Percentiles rank a stretch among this genome's conserved stretches.
phyloP scores from a whole-genome alignment of 345 rosid genomes.

The Pugionium cornutum region DNA sequence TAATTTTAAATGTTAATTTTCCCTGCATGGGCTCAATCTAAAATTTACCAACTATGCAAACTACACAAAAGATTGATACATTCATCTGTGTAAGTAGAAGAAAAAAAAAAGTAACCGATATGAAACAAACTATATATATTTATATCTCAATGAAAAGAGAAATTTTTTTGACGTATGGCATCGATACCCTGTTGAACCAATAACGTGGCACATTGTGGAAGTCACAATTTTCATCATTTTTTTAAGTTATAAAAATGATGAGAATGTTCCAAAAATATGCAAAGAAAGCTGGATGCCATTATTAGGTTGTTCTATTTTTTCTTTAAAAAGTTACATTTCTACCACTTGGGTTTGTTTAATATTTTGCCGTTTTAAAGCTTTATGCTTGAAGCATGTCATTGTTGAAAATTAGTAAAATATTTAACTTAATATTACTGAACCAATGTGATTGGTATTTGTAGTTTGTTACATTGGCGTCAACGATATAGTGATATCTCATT shows the following conservation, averaged over 20 bases:
- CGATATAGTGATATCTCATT: neutral
- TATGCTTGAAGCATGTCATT: no score
- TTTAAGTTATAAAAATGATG: slow-evolving; percentile 38
- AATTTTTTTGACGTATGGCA: slow-evolving; percentile 43
- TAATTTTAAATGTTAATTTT: no score
- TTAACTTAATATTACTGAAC: neutral
- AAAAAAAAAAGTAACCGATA: no score
- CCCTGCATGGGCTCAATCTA: no score
- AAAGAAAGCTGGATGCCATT: slow-evolving; percentile 54
- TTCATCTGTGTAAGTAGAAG: no score
- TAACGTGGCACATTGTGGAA: slow-evolving; percentile 51
- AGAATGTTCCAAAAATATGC: slow-evolving; percentile 46
- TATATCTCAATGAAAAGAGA: neutral
- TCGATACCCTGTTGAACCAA: slow-evolving; percentile 38
- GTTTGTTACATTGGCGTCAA: slow-evolving; percentile 4
- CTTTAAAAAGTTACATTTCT: no score
- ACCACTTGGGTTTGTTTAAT: no score
- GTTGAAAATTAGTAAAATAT: neutral
- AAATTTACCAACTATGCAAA: no score
- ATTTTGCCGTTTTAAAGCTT: no score
- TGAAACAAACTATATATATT: no score
- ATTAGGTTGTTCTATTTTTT: neutral
- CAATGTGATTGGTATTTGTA: neutral
- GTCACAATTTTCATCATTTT: slow-evolving; percentile 37
- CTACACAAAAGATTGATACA: no score